Percentiles rank a stretch among this genome's conserved stretches.
Evolutionary conservation across 192 early-diverging fungal genomes (phyloP).

Genomic region (Podila minutissima): DNA sequence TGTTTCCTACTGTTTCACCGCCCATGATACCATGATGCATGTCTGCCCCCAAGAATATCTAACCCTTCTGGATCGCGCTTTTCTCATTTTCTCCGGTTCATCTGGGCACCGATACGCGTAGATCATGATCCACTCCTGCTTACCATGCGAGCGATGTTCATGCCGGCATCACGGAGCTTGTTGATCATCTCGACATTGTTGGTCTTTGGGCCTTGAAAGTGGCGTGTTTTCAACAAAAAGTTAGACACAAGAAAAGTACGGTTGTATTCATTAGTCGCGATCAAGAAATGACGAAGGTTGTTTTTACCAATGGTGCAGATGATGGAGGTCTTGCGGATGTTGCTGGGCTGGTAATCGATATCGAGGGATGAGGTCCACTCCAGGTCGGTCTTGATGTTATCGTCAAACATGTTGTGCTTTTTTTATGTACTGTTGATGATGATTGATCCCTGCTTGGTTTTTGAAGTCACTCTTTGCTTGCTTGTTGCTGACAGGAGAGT

Average conservation of each 20-base stretch:
- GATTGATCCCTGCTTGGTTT: neutral
- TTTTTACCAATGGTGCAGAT: conserved; percentile 80
- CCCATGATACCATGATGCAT: too few relatives aligned
- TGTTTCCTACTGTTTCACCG: too few relatives aligned
- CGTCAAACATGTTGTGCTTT: conserved; percentile 31
- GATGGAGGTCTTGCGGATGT: conserved; percentile 84
- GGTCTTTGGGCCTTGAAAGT: conserved; percentile 72
- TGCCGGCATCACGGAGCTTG: conserved; percentile 76
- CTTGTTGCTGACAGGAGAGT: neutral
- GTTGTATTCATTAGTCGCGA: too few relatives aligned
- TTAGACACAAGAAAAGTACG: too few relatives aligned
- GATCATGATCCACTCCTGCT: neutral
- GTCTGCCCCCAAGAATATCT: neutral
- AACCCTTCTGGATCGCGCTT: neutral
- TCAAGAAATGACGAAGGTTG: neutral
- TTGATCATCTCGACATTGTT: conserved; percentile 78
- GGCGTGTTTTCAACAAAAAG: neutral
- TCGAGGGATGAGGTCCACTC: conserved; percentile 79
- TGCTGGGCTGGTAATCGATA: conserved; percentile 65
- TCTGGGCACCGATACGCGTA: neutral
- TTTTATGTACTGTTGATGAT: neutral
- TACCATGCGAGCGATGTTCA: conserved; percentile 84
- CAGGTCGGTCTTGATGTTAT: conserved; percentile 67
- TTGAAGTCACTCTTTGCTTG: neutral
- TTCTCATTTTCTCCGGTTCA: neutral